Percentiles rank a stretch among this genome's conserved stretches.
These are phyloP conservation scores for Oidium heveae DNA, from an alignment of 2,329 filamentous ascomycete genomes.

Conservation along the genomic window DNA sequence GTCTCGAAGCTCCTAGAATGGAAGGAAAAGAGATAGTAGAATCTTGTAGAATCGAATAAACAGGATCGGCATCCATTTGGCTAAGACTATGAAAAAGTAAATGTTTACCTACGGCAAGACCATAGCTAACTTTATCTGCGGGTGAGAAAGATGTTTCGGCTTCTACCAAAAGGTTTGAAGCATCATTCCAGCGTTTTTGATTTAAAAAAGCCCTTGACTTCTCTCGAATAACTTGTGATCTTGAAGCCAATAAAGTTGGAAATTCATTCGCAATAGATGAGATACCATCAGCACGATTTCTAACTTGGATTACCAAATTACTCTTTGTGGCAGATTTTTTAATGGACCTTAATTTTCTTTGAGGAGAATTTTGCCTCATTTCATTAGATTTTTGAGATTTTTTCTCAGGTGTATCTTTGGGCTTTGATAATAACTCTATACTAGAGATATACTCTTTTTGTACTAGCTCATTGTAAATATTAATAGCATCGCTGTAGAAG, in stretches of 20 bases:
- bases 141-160: constrained; percentile 20
- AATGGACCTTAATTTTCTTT: constrained; percentile 5
- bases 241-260: constrained; percentile 17
- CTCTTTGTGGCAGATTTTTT: constrained; percentile 10
- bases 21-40: constrained; percentile 76
- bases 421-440: constrained; percentile 6
- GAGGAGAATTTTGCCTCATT: constrained; percentile 11
- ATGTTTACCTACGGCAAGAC: constrained; percentile 40
- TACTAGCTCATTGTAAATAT: constrained; percentile 18
- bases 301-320: constrained; percentile 10
- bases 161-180: constrained; percentile 27
- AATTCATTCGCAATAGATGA: constrained; percentile 12
- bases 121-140: constrained; percentile 21
- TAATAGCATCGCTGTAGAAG: constrained; percentile 23
- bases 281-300: constrained; percentile 6
- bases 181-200: constrained; percentile 27
- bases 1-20: constrained; percentile 16
- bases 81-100: constrained; percentile 43
- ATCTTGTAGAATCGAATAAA: constrained; percentile 75
- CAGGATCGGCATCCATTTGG: constrained; percentile 52
- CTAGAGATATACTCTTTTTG: constrained; percentile 15
- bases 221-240: constrained; percentile 23
- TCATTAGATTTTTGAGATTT: constrained; percentile 12
- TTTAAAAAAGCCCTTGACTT: constrained; percentile 23
- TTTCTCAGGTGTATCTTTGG: constrained; percentile 5